Evolutionary conservation across 192 early-diverging fungal genomes (phyloP).

Genomic region (Backusella mclennaniae): DNA sequence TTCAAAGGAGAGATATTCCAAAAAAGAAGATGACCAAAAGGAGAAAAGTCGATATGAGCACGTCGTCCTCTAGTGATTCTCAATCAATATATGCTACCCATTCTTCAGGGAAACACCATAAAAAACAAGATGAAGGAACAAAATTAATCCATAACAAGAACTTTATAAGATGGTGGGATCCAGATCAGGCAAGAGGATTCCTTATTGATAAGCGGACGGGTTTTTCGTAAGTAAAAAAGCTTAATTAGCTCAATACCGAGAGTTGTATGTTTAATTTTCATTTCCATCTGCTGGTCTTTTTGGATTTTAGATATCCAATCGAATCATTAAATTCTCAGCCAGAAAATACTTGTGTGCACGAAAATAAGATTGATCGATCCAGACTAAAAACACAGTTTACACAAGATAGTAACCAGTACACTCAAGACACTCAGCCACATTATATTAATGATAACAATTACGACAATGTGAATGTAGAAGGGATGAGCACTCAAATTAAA

Average conservation of each 20-base stretch:
- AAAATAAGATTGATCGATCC: neutral
- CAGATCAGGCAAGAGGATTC: conserved; percentile 6
- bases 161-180: conserved; percentile 31
- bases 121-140: neutral
- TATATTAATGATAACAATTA: neutral
- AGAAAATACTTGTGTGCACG: neutral
- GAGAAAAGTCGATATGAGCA: neutral
- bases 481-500: neutral
- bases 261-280: conserved; percentile 1
- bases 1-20: neutral
- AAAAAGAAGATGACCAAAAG: neutral
- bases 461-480: neutral
- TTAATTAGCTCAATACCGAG: neutral
- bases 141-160: neutral
- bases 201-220: conserved; percentile 40
- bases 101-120: neutral
- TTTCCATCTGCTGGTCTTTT: neutral
- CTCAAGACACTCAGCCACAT: neutral
- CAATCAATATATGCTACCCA: neutral
- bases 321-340: neutral
- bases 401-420: neutral
- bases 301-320: neutral
- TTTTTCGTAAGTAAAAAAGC: conserved; percentile 36
- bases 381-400: neutral
- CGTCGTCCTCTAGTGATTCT: neutral